phyloP scores from a whole-genome alignment of 192 early-diverging fungal species.

The Entrophospora sp. region DNA sequence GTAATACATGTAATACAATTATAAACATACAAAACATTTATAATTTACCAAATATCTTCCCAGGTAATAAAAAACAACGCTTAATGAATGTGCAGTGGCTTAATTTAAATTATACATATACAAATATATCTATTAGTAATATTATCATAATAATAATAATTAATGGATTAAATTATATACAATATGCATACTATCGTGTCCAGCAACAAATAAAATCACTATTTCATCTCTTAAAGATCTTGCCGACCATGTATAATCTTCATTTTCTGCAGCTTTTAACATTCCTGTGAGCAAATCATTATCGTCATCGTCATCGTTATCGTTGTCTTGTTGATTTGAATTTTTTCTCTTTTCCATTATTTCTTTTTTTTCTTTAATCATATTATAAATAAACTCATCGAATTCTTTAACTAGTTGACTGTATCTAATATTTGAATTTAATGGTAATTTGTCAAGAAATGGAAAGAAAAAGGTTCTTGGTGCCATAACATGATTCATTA shows the following conservation, averaged over 20 bases:
- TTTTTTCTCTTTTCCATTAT: background rate
- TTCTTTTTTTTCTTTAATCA: background rate
- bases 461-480: background rate
- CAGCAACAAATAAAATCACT: background rate
- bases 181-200: background rate
- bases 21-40: background rate
- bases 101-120: background rate
- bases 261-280: background rate
- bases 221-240: background rate
- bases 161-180: background rate
- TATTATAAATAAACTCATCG: background rate
- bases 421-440: background rate
- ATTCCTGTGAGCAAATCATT: background rate
- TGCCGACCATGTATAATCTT: background rate
- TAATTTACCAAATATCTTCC: background rate
- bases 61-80: background rate
- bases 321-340: too few species aligned
- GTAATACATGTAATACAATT: background rate
- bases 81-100: background rate
- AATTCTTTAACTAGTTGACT: background rate
- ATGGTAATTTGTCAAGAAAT: background rate
- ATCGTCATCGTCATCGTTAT: too few species aligned
- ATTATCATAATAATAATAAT: background rate
- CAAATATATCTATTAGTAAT: background rate
- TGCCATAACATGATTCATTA: background rate